Conservation (phyloP, 2,329 filamentous ascomycete species). For the Chaetomium globosum region DNA sequence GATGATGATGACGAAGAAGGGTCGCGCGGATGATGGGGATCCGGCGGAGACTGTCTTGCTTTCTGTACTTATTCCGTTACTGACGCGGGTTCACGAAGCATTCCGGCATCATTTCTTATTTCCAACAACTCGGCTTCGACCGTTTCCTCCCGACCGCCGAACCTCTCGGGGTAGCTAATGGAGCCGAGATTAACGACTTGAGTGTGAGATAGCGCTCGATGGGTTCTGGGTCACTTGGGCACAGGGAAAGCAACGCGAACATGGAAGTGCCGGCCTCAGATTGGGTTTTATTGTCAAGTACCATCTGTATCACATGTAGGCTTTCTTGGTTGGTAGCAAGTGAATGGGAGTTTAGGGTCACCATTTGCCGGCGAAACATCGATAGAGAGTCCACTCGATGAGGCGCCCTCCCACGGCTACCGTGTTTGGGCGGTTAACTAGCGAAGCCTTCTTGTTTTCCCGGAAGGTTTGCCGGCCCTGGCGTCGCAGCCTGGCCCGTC, state of each 20-base stretch:
- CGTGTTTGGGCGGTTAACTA: not conserved
- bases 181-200: not conserved
- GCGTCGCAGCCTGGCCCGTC: not conserved
- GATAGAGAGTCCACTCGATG: not conserved
- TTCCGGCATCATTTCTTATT: conserved; percentile 4
- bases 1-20: conserved; percentile 20
- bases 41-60: conserved; percentile 10
- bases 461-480: not conserved
- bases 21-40: not conserved
- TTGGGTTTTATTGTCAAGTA: conserved; percentile 18
- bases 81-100: not conserved
- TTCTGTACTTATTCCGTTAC: conserved; percentile 15
- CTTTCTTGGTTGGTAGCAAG: conserved; percentile 21
- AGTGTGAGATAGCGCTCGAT: not conserved
- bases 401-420: not conserved
- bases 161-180: not conserved
- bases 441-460: not conserved
- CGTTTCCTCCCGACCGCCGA: not conserved
- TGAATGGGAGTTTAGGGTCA: conserved; percentile 9
- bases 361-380: conserved; percentile 7
- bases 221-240: conserved; percentile 1
- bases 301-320: conserved; percentile 27
- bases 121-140: not conserved
- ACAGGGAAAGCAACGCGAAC: not conserved
- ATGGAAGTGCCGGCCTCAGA: conserved; percentile 17